A percentile compares a stretch with the other conserved stretches of the same genome.
Conservation (phyloP, 345 rosid genomes). For the Salix arbutifolia region DNA sequence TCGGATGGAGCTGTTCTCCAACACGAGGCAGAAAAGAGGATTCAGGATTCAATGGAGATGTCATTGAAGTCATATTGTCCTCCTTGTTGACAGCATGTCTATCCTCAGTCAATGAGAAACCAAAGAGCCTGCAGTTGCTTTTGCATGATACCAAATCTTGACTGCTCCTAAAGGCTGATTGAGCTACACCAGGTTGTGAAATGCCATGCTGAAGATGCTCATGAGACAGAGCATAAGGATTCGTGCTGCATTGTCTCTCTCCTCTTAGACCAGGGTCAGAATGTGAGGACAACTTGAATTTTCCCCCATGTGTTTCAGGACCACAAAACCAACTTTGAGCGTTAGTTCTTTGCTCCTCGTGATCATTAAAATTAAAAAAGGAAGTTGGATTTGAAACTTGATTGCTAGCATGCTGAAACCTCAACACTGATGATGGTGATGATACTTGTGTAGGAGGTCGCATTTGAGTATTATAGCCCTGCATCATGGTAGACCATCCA, state of each 20-base stretch:
- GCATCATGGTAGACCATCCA: conserved; percentile 49
- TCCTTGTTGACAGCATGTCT: conserved; percentile 30
- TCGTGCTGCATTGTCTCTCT: conserved; percentile 16
- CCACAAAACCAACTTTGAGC: conserved; percentile 9
- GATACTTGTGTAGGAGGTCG: conserved; percentile 48
- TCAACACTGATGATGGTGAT: conserved; percentile 76
- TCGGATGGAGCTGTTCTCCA: conserved; percentile 47
- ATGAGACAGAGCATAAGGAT: conserved; percentile 16
- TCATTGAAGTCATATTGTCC: conserved; percentile 19
- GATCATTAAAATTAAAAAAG: conserved; percentile 15
- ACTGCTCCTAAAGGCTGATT: conserved; percentile 20
- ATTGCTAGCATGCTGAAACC: conserved; percentile 49
- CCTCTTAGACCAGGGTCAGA: neutral
- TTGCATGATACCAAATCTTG: conserved; percentile 50
- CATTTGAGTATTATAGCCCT: conserved; percentile 33
- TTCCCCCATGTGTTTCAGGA: conserved; percentile 21
- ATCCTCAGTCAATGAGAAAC: conserved; percentile 79
- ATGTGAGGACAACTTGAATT: conserved; percentile 14
- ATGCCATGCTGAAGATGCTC: conserved; percentile 26
- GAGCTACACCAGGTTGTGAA: conserved; percentile 25
- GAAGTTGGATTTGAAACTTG: conserved; percentile 14
- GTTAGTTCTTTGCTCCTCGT: conserved; percentile 19
- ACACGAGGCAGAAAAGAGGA: conserved; percentile 39
- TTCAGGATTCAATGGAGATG: conserved; percentile 29
- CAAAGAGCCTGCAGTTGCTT: conserved; percentile 89